These are phyloP conservation scores for Pharus latifolius DNA, from an alignment of 176 grass and related monocot genomes.

Conservation along the genomic window DNA sequence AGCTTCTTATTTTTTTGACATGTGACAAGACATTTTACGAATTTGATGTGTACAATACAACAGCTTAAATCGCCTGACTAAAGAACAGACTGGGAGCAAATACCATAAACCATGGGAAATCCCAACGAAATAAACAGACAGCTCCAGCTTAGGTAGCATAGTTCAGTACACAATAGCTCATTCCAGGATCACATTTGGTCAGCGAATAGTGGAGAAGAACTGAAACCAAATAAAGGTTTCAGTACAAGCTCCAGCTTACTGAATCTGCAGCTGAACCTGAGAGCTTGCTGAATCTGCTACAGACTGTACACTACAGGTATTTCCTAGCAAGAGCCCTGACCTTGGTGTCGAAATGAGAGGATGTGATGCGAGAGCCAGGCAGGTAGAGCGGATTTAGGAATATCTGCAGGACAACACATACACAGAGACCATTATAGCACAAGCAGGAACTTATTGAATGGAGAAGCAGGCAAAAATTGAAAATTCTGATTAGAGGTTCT, in stretches of 20 bases:
- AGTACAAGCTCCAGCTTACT: not conserved
- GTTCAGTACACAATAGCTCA: not conserved
- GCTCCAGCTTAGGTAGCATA: not conserved
- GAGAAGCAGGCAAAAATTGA: not conserved
- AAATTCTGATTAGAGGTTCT: not conserved
- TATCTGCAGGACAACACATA: constrained; percentile 22
- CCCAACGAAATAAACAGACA: not conserved
- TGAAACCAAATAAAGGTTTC: not conserved
- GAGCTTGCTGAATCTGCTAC: not conserved
- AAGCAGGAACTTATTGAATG: not conserved
- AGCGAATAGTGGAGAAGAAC: not conserved
- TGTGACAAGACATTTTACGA: not conserved
- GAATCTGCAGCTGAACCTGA: too few species aligned
- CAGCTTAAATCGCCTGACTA: too few species aligned
- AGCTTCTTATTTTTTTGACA: not conserved
- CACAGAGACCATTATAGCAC: not conserved
- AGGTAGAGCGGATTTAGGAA: constrained; percentile 67
- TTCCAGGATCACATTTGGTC: not conserved
- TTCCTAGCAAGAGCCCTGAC: constrained; percentile 75
- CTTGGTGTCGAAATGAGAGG: constrained; percentile 71
- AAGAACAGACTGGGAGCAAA: too few species aligned
- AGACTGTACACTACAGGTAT: constrained; percentile 34
- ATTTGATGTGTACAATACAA: not conserved
- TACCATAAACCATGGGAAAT: too few species aligned
- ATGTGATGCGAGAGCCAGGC: constrained; percentile 68